Evolutionary conservation across 2,329 filamentous ascomycete genomes (phyloP), one percentile per base, ranked within the genome.

Genomic region (Bipolaris sorokiniana): DNA sequence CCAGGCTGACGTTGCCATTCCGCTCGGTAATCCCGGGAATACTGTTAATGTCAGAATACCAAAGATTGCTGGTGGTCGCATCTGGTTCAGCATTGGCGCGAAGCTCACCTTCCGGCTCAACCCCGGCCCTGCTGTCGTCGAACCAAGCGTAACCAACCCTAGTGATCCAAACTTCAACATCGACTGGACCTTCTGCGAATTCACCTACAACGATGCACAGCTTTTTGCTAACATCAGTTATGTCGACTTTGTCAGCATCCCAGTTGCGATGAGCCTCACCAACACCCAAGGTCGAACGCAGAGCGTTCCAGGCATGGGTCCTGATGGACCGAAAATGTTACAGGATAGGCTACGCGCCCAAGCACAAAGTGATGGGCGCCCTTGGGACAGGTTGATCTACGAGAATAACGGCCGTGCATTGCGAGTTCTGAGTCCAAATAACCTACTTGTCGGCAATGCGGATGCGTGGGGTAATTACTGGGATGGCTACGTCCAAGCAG

Each of bases 41-140:
- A 84, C 83, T 0, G 84, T 79, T 26, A 84, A 80, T 2, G 79
- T 90, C 22, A 87, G 84, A 1, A 86, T 92, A 59, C 90, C 90
- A 10, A 87, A 87, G 58, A 81, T 92, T 23, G 88, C 84, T 3
- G 89, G 89, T 20, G 89, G 85, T 1, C 84, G 90, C 51, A 85
- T 92, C 71, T 93, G 88, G 87, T 89, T 91, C 74, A 86, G 82
- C 54, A 79, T 85, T 57, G 84, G 84, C 64, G 77, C 77, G 42
- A 83, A 82, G 34, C 80, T 92, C 47, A 86, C 82, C 1, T 93
- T 93, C 75, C 79, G 85, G 11, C 74, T 92, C 50, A 93, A 93
- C 74, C 88, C 86, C 1, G 87, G 86, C 15, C 87, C 90, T 6
- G 88, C 85, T 1, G 81, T 93, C 13, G 90, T 92, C 41, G 90